These are phyloP conservation scores for Staphylotrichum tortipilum DNA, from an alignment of 495 filamentous ascomycete genomes.

Conservation along the genomic window DNA sequence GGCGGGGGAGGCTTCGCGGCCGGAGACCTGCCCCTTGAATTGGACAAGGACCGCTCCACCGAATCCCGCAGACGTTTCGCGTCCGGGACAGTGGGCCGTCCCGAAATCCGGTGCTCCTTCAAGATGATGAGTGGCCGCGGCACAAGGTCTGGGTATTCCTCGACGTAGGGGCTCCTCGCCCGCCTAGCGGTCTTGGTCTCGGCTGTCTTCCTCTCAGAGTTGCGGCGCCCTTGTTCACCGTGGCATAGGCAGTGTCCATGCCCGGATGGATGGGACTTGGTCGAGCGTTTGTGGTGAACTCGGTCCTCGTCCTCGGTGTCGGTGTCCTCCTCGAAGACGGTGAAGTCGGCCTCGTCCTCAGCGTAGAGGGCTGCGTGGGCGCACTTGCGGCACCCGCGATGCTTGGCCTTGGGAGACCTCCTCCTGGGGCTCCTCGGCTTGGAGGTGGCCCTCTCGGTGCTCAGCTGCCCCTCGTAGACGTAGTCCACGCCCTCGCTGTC, in stretches of 20 bases:
- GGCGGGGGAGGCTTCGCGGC: conserved; percentile 10
- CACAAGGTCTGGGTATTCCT: conserved; percentile 22
- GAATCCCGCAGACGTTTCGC: conserved; percentile 7
- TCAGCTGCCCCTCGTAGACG: conserved; percentile 14
- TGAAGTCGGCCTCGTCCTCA: conserved; percentile 9
- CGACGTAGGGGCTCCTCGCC: conserved; percentile 21
- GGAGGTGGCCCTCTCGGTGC: neutral
- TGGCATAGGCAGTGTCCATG: neutral
- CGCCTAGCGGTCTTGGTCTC: conserved; percentile 4
- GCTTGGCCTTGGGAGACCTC: conserved; percentile 11
- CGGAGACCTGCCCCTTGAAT: conserved; percentile 15
- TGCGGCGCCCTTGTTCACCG: neutral
- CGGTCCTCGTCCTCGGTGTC: conserved; percentile 13
- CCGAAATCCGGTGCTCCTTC: conserved; percentile 21
- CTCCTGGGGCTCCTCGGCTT: conserved; percentile 12
- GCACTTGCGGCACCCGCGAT: conserved; percentile 1
- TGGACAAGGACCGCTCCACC: conserved; percentile 5
- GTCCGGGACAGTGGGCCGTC: conserved; percentile 15
- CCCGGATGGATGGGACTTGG: conserved; percentile 1
- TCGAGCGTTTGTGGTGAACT: neutral
- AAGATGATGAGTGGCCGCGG: conserved; percentile 15
- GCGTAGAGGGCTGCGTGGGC: neutral
- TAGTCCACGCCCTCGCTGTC: conserved; percentile 19
- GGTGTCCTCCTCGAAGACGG: conserved; percentile 11
- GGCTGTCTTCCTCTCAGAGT: neutral